Evolutionary conservation across 139 green algal genomes (phyloP), one percentile per base, ranked within the genome.

Genomic region (Trebouxia sp.): DNA sequence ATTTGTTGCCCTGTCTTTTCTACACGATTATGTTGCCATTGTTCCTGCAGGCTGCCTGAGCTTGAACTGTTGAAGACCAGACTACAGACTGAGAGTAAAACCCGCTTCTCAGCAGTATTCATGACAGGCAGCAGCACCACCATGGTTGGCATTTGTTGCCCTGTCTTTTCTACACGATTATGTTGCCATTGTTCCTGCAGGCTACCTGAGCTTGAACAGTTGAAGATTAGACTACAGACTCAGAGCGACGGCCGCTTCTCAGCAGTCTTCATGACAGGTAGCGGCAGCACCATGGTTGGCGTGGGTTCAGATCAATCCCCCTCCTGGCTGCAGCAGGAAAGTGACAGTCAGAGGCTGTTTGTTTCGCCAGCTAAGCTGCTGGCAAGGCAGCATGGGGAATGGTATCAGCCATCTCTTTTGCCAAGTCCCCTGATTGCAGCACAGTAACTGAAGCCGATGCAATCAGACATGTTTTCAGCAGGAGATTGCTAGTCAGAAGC

Each of bases 231-330:
- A 26, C 89, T 99, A 37, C 22, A 75, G 32, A 75, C 55, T 0
- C 83, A 82, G n/a, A 87, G 81, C 15, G 45, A 81, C 17, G 76
- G 79, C 3, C 38, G 41, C 26, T 97, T 94, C 78, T 75, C 78
- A 38, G 88, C 90, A 5, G 97, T 98, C 26, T 99, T 99, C 85
- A 99, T 99, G 96, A 97, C 94, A 11, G 97, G 80, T 32, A 79
- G 93, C 79, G 95, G 95, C 50, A 94, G 86, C 74, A 98, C 95
- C 1, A 93, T 98, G 14, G 95, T 98, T 48, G 85, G 89, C 48
- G 83, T 96, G 24, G 95, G 95, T 28, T 86, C 80, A 6, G 89
- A 95, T 75, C 72, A 83, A 12, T 62, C 83, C 11, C 92, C 93
- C 0, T 66, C 51, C 14, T 96, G 93, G 70, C 82, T 96, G 43